A percentile compares a stretch with the other conserved stretches of the same genome.
Evolutionary conservation across 345 rosid genomes (phyloP).

Genomic region (Combretum micranthum): DNA sequence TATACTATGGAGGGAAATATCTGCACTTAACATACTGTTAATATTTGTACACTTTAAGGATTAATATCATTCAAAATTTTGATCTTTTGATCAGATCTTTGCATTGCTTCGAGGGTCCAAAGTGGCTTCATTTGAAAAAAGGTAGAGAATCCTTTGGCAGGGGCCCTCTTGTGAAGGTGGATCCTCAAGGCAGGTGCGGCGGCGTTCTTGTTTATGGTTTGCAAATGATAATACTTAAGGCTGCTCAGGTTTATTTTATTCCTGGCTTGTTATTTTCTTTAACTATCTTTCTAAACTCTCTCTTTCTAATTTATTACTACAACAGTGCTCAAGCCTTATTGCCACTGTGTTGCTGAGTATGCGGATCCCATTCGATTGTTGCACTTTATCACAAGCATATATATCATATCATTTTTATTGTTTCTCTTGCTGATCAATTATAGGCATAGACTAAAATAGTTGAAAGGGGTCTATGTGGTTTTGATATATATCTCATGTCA

Average conservation of each 20-base stretch:
- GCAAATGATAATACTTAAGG: conserved; percentile 96
- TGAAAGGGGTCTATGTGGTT: no score
- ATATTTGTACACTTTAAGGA: not conserved
- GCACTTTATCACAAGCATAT: no score
- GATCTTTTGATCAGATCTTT: conserved; percentile 58
- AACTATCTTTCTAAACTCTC: not conserved
- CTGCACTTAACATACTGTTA: not conserved
- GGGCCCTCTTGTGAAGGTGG: conserved; percentile 80
- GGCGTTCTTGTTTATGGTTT: conserved; percentile 86
- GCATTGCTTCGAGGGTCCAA: conserved; percentile 98
- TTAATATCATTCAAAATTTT: not conserved
- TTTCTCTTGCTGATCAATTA: no score
- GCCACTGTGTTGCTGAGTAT: no score
- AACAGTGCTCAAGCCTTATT: no score
- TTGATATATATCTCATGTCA: no score
- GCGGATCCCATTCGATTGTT: no score
- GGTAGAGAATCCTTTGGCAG: conserved; percentile 89
- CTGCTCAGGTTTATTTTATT: conserved; percentile 72
- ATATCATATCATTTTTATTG: no score
- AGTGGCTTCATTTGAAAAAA: conserved; percentile 91
- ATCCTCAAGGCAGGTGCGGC: conserved; percentile 98
- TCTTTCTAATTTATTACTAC: not conserved
- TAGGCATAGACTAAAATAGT: no score
- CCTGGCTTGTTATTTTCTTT: conserved; percentile 7
- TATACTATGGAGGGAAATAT: no score